Base-by-base conservation (phyloP, 805 yeast species). In the Ogataea salicorniae region DNA sequence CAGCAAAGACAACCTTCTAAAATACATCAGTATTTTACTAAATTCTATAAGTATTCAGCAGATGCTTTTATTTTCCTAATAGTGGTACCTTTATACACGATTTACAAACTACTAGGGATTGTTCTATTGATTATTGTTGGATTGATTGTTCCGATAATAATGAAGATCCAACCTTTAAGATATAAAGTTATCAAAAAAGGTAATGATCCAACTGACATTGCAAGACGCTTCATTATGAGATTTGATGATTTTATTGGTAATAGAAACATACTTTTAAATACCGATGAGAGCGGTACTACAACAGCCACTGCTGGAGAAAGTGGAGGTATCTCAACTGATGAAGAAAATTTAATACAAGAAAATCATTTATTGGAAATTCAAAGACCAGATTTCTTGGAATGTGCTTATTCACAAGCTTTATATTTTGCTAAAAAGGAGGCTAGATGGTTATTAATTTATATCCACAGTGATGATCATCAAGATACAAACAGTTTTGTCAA, bases 361-460 rank as follows among this genome's bases (percentile, higher is more conserved):
- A 41, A 43, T 9, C 47, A 49, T 8, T 44, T 34, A 16, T 41
- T 54, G 39, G 61, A 52, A 37, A 52, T 62, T 18, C 52, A 48
- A n/a, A 54, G 70, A 41, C 71, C 70, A 0, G 66, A 64, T 42
- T 83, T 87, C 55, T 75, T 78, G 48, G 81, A 80, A 56, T 90
- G 90, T 15, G 84, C 95, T 34, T 92, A 90, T 66, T 80, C 91
- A 1, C 83, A 84, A 48, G 91, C 96, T 1, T 68, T 91, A 46
- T 81, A 77, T 57, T 70, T 75, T 57, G 85, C 94, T 34, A 84
- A 86, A 44, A 71, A 76, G 34, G 79, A 86, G 46, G 84, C 83
- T 26, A 80, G 82, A 63, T 88, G 88, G 73, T 71, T 91, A 38
- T 67, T 87, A 44, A 79, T 90, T 2, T 82, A 87, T 53, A 66